Base-by-base conservation (phyloP, 2,329 filamentous ascomycete genomes). In the Colletotrichum brevisporum region DNA sequence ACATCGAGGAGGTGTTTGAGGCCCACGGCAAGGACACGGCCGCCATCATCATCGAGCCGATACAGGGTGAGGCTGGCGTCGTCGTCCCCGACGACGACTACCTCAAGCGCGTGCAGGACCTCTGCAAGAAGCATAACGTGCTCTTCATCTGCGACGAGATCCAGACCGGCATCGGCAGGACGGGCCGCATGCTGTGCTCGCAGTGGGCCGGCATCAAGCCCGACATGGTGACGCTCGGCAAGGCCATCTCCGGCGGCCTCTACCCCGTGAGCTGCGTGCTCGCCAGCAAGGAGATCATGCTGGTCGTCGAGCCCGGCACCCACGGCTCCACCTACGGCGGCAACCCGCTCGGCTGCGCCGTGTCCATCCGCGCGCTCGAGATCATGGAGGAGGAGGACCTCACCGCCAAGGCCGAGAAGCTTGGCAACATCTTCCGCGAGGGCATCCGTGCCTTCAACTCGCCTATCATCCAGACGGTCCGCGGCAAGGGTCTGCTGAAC, bases 311-410 rank as follows among this genome's bases (percentile, higher is more conserved):
- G 86, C 94, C 96, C 27, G 96, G 96, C 69, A 98, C 96, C 27
- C 96, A 99, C 82, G 96, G 96, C 56, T 97, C 94, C 50, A 99
- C 96, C n/a, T 99, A 98, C 78, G 96, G 96, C 71, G 96, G 96
- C 58, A 99, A 99, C 83, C 96, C 96, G 18, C 87, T 99, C 13
- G 96, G 95, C 26, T 98, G 94, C 75, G 96, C 96, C 47, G 94
- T 99, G 36, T 97, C 95, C 26, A 97, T 99, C 78, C 93, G 95
- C 71, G 96, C 96, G 21, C 87, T 99, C 52, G 95, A 99, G 85
- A 89, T 99, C 63, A 91, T 99, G 74, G 90, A 95, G 77, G 96
- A 99, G 79, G 95, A 97, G 83, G 87, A 94, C 72, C 89, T 99
- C 83, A 92, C 94, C 26, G 91, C 93, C 27, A 68, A 71, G 64